Percentiles rank a stretch among this genome's conserved stretches.
Evolutionary conservation across 805 yeast genomes (phyloP).

Genomic region (Spathaspora hagerdaliae): DNA sequence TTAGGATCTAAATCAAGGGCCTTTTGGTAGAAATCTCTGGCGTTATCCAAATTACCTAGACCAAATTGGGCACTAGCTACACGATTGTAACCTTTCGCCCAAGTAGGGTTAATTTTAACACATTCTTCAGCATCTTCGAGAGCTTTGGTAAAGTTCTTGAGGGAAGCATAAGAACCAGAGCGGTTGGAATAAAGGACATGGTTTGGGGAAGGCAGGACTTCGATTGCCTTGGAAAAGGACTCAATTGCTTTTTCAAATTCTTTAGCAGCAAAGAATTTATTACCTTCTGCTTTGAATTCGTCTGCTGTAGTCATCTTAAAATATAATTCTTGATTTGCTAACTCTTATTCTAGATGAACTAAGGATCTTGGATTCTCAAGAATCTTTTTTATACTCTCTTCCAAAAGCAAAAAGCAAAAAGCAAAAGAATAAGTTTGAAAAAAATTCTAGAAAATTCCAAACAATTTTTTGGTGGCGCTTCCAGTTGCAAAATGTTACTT

Average conservation of each 20-base stretch:
- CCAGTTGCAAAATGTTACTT: no score
- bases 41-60: conserved; percentile 72
- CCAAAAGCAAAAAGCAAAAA: no score
- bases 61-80: conserved; percentile 92
- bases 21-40: conserved; percentile 66
- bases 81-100: conserved; percentile 96
- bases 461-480: no score
- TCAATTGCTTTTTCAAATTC: conserved; percentile 79
- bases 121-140: conserved; percentile 82
- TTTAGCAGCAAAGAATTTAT: conserved; percentile 86
- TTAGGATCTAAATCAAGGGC: conserved; percentile 77
- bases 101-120: conserved; percentile 71
- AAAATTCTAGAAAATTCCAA: no score
- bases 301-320: conserved; percentile 55
- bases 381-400: no score
- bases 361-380: no score
- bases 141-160: conserved; percentile 70
- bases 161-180: conserved; percentile 85
- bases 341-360: background rate
- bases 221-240: conserved; percentile 81
- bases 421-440: no score
- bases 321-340: no score
- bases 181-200: conserved; percentile 93
- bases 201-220: conserved; percentile 74
- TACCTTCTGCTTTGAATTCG: conserved; percentile 86